These are phyloP conservation scores for Peronospora destructor DNA, from an alignment of 352 stramenopile genomes.

Conservation along the genomic window DNA sequence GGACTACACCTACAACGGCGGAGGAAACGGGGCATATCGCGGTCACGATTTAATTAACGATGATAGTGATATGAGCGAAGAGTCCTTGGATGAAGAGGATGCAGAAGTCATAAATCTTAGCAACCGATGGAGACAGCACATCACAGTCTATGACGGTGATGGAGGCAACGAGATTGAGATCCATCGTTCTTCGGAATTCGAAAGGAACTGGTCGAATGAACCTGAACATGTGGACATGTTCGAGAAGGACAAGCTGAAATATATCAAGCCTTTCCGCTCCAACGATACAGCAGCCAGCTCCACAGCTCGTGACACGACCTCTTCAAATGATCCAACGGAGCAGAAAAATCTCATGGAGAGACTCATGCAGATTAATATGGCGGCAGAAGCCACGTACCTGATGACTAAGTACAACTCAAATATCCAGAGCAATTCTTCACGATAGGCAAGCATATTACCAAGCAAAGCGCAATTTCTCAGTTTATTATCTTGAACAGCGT, in stretches of 20 bases:
- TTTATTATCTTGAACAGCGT: not conserved
- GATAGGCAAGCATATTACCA: conserved; percentile 3
- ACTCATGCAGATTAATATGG: conserved; percentile 59
- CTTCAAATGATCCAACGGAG: conserved; percentile 20
- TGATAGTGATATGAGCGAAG: conserved; percentile 21
- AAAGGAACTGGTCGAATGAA: conserved; percentile 20
- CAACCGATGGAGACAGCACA: conserved; percentile 5
- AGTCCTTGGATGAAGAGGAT: conserved; percentile 22
- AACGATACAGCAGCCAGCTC: conserved; percentile 17
- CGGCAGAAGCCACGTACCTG: conserved; percentile 58
- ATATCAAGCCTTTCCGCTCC: conserved; percentile 48
- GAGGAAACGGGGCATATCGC: conserved; percentile 26
- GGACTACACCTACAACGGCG: conserved; percentile 27
- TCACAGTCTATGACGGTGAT: conserved; percentile 31
- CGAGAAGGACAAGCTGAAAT: conserved; percentile 56
- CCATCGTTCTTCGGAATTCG: conserved; percentile 13
- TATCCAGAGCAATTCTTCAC: conserved; percentile 25
- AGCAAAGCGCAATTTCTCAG: not conserved
- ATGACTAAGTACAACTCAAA: conserved; percentile 69
- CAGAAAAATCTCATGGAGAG: conserved; percentile 51
- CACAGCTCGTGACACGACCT: conserved; percentile 4
- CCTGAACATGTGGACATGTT: conserved; percentile 34
- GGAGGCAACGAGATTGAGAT: conserved; percentile 39
- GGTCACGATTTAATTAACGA: conserved; percentile 21
- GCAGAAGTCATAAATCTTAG: conserved; percentile 1